Base-by-base conservation (phyloP, 164 flowering plant genomes). In the Nelumbo lutea region DNA sequence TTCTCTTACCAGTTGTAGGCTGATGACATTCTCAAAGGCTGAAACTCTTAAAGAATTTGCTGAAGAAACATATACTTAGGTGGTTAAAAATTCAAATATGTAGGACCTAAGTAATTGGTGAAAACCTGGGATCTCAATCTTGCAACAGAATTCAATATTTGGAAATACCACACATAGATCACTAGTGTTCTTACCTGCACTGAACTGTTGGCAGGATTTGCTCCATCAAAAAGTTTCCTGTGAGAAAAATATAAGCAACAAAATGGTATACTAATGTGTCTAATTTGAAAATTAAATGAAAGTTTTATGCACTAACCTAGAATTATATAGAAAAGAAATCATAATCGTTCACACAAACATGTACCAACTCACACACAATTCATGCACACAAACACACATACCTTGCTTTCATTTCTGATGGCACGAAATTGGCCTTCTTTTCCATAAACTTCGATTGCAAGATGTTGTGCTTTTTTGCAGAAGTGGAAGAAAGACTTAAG, bases 391-490 rank as follows among this genome's bases (percentile, higher is more conserved):
- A 27, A 9, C 57, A 53, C 41, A 59, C 67, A 53, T 10, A 73
- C 76, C 76, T 72, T 67, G 56, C 63, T 44, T 73, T 68, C 14
- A 5, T 51, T 45, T 43, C 44, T 57, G 64, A 15, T 48, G 52
- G 42, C 13, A n/a, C 40, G 27, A 15, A 6, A 48, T 27, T 64
- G 10, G 59, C 42, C 46, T 62, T 68, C 65, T 59, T 68, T 8
- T 42, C 46, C 13, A 2, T 38, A 1, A 15, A 48, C 8, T 38
- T 13, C n/a, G 43, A 50, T 40, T 59, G 70, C n/a, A 62, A 66
- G 40, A 39, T 43, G 9, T 15, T 68, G 42, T 66, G 40, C 63
- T 83, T 84, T 68, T 73, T 88, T 6, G 43, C 63, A 47, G 72
- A 46, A 6, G 64, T 14, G 50, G 83, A 77, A 27, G 27, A 27